A percentile compares a stretch with the other conserved stretches of the same genome.
Conservation (phyloP, 2,329 filamentous ascomycete genomes). For the Cordyceps farinosa region DNA sequence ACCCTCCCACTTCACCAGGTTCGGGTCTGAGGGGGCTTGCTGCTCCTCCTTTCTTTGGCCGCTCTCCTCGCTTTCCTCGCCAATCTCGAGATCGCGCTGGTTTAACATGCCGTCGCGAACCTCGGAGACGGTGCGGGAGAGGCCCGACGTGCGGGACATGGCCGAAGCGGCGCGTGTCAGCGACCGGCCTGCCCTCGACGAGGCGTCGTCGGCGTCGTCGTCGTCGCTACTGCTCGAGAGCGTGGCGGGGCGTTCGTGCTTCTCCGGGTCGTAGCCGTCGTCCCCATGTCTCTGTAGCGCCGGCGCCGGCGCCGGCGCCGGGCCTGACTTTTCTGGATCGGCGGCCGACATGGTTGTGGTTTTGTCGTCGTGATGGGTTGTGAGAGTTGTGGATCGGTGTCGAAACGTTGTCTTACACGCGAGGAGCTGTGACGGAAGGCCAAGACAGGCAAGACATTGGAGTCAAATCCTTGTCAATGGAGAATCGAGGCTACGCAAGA, state of each 20-base stretch:
- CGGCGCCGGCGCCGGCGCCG: not conserved
- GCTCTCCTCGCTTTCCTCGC: conserved; percentile 21
- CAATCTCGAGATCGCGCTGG: conserved; percentile 36
- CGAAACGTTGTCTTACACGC: not conserved
- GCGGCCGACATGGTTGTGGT: not conserved
- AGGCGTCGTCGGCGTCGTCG: not conserved
- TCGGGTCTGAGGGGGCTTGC: conserved; percentile 28
- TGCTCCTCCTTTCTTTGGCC: conserved; percentile 25
- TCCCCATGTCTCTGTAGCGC: not conserved
- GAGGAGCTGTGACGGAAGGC: not conserved
- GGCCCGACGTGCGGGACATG: conserved; percentile 7
- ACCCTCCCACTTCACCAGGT: conserved; percentile 48
- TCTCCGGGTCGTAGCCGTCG: conserved; percentile 7
- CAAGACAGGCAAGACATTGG: not conserved
- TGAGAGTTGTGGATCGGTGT: not conserved
- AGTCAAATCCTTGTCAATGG: not conserved
- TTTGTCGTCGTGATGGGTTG: no score
- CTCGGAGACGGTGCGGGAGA: conserved; percentile 37
- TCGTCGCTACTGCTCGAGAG: not conserved
- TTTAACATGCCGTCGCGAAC: conserved; percentile 39
- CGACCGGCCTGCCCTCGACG: not conserved
- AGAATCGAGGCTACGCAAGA: no score
- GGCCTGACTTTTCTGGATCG: conserved; percentile 1
- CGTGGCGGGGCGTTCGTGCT: conserved; percentile 6
- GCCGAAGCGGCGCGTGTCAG: conserved; percentile 3